These are phyloP conservation scores for Neurospora sp. DNA, from an alignment of 495 filamentous ascomycete genomes.

Conservation along the genomic window DNA sequence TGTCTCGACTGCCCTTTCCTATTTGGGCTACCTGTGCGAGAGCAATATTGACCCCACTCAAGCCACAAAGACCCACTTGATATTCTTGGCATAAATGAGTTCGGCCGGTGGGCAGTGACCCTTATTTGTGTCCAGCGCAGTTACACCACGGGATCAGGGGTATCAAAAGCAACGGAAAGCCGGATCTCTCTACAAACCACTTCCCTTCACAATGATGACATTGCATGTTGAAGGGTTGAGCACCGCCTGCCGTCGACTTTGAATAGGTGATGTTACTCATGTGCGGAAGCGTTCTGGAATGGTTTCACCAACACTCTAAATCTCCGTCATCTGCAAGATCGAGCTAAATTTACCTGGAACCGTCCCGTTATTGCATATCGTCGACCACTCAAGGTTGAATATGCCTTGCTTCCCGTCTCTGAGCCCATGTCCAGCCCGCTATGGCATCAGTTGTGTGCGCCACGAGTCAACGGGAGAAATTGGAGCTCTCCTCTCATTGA, in stretches of 20 bases:
- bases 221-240: background rate
- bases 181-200: background rate
- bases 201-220: background rate
- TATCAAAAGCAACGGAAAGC: constrained; percentile 4
- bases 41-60: constrained; percentile 4
- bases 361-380: background rate
- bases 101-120: background rate
- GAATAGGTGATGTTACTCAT: background rate
- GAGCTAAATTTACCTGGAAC: background rate
- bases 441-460: background rate
- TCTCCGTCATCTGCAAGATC: background rate
- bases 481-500: background rate
- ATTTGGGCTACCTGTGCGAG: constrained; percentile 27
- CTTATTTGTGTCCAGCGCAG: background rate
- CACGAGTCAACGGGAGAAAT: background rate
- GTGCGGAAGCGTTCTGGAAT: background rate
- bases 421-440: background rate
- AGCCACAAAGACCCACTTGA: background rate
- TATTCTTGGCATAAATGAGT: constrained; percentile 2
- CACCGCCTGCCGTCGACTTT: background rate
- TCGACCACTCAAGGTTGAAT: background rate
- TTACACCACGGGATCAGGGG: constrained; percentile 3
- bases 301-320: background rate
- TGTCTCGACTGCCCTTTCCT: constrained; percentile 11
- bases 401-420: background rate